phyloP scores from a whole-genome alignment of 805 yeast genomes.

The Jamesozyma spencerorum region DNA sequence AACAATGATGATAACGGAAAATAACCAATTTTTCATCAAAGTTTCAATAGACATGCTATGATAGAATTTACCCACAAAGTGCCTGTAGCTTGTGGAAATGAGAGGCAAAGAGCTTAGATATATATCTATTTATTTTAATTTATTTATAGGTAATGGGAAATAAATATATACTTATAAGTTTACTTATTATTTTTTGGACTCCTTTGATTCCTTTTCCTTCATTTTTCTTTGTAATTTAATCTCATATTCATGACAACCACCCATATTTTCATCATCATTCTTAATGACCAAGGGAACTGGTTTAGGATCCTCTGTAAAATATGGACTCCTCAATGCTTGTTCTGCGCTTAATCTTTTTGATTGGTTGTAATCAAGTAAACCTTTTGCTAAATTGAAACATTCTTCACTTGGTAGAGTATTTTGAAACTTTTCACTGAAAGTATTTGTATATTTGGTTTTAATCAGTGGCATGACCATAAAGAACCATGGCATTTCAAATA shows the following conservation, averaged over 20 bases:
- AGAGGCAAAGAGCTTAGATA: not conserved
- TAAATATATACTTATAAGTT: not conserved
- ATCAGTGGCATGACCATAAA: slow-evolving; percentile 63
- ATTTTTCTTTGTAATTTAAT: slow-evolving; percentile 52
- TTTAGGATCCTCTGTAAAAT: slow-evolving; percentile 60
- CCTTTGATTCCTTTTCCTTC: slow-evolving; percentile 5
- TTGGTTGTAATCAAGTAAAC: slow-evolving; percentile 64
- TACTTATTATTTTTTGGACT: not conserved
- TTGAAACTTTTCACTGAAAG: slow-evolving; percentile 37
- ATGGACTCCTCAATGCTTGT: slow-evolving; percentile 60
- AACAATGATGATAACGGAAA: slow-evolving; percentile 2
- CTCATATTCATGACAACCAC: slow-evolving; percentile 97
- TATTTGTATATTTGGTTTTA: slow-evolving; percentile 18
- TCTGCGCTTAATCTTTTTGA: slow-evolving; percentile 52
- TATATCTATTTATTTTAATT: not conserved
- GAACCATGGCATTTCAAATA: slow-evolving; percentile 85
- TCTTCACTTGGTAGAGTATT: slow-evolving; percentile 37
- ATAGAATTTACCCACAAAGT: too few species aligned
- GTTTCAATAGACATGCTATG: too few species aligned
- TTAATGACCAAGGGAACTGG: slow-evolving; percentile 52
- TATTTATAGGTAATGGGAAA: not conserved
- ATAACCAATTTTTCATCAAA: too few species aligned
- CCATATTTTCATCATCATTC: slow-evolving; percentile 34
- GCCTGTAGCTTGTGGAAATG: too few species aligned
- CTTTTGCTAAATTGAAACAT: slow-evolving; percentile 56